Evolutionary conservation across 108 stramenopile species (phyloP).

Genomic region (Chaetoceros tenuissimus): DNA sequence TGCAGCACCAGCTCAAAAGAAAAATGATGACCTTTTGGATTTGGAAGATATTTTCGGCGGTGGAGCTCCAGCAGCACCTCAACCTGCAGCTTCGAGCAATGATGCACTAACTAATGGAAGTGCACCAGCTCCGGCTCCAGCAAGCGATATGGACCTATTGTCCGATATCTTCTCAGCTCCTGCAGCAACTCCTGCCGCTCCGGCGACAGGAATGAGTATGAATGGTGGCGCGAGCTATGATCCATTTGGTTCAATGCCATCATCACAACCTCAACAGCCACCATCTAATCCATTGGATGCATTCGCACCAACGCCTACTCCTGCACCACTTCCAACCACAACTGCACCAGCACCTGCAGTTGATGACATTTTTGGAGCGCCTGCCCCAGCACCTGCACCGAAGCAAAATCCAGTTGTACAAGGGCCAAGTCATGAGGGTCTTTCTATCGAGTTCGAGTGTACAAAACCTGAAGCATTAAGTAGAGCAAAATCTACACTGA

Average conservation of each 20-base stretch:
- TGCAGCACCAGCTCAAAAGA: conserved; percentile 19
- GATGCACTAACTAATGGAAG: conserved; percentile 29
- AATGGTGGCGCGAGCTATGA: conserved; percentile 21
- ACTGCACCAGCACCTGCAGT: conserved; percentile 11
- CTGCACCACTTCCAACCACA: conserved; percentile 19
- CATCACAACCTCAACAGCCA: not conserved
- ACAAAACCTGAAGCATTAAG: conserved; percentile 75
- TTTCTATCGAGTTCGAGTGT: conserved; percentile 81
- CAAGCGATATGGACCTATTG: conserved; percentile 81
- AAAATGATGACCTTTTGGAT: conserved; percentile 72
- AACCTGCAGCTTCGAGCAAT: conserved; percentile 18
- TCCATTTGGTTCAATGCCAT: conserved; percentile 18
- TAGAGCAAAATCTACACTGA: conserved; percentile 61
- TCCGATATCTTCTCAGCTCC: conserved; percentile 84
- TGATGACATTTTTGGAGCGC: conserved; percentile 18
- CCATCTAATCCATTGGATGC: conserved; percentile 4
- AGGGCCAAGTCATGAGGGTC: conserved; percentile 61
- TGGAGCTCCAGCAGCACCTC: conserved; percentile 17
- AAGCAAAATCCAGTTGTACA: conserved; percentile 25
- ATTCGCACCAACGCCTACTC: conserved; percentile 9
- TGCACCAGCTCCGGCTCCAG: conserved; percentile 12
- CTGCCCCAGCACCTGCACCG: conserved; percentile 22
- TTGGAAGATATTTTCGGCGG: conserved; percentile 93
- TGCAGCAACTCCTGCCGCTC: conserved; percentile 28
- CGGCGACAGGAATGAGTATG: conserved; percentile 22